Evolutionary conservation across 73 alveolate genomes (phyloP).

Genomic region (Paramecium bursaria): DNA sequence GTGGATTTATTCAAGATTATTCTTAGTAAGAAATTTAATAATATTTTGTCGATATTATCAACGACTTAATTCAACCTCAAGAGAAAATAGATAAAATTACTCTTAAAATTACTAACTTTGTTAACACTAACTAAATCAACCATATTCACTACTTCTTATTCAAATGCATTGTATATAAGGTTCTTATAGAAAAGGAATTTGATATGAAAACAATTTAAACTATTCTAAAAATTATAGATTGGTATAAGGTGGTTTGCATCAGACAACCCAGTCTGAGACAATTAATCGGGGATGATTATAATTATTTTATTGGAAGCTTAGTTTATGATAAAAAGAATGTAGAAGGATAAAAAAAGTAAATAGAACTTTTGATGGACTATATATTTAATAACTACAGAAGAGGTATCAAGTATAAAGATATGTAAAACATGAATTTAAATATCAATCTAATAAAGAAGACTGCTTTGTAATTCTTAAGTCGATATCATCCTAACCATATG

Average conservation of each 20-base stretch:
- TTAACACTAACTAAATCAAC: constrained; percentile 2
- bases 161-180: background rate
- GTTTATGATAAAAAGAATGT: constrained; percentile 32
- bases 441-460: no score
- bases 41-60: background rate
- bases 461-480: no score
- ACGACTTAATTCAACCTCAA: constrained; percentile 2
- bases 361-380: constrained; percentile 19
- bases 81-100: background rate
- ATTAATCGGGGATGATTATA: constrained; percentile 15
- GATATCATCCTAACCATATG: no score
- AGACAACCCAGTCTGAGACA: constrained; percentile 21
- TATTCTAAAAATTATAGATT: constrained; percentile 21
- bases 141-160: constrained; percentile 24
- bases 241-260: background rate
- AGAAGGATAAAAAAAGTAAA: background rate
- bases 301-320: constrained; percentile 17
- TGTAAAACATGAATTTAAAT: background rate
- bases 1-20: background rate
- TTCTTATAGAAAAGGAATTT: background rate
- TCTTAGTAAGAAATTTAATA: background rate
- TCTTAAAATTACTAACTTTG: background rate
- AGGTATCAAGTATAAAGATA: constrained; percentile 7
- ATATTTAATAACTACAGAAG: constrained; percentile 2
- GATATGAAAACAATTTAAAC: constrained; percentile 8